A percentile compares a stretch with the other conserved stretches of the same genome.
phyloP scores from a whole-genome alignment of 1,139 yeast genomes.

The Pichia kudriavzevii region DNA sequence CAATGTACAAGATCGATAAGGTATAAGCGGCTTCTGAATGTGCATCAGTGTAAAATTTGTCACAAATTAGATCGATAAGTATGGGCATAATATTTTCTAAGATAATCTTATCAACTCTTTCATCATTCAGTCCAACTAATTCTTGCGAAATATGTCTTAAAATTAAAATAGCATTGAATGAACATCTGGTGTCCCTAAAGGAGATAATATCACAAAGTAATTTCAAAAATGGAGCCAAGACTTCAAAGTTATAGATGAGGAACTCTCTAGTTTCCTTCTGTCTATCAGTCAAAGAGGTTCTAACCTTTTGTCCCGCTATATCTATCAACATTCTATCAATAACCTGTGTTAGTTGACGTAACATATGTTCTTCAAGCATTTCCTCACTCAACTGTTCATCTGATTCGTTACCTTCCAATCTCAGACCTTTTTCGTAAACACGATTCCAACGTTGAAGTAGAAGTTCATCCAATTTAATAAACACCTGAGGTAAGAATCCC shows the following conservation, averaged over 20 bases:
- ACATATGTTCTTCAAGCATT: conserved; percentile 94
- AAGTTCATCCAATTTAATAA: conserved; percentile 63
- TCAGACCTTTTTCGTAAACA: conserved; percentile 63
- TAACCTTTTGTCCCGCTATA: conserved; percentile 60
- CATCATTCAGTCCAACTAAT: conserved; percentile 53
- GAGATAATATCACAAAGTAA: conserved; percentile 70
- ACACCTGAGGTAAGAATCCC: conserved; percentile 69
- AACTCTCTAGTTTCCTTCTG: conserved; percentile 59
- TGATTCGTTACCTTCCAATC: conserved; percentile 59
- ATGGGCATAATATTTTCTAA: conserved; percentile 49
- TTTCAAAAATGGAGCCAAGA: conserved; percentile 73
- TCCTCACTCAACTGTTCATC: conserved; percentile 90
- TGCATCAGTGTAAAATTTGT: conserved; percentile 76
- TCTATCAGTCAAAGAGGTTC: conserved; percentile 38
- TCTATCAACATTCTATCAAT: conserved; percentile 88
- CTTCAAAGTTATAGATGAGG: conserved; percentile 55
- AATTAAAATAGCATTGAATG: conserved; percentile 80
- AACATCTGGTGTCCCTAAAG: conserved; percentile 85
- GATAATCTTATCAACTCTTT: conserved; percentile 71
- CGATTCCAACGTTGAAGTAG: conserved; percentile 69
- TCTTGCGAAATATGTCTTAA: conserved; percentile 65
- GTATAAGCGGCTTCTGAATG: conserved; percentile 89
- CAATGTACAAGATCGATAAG: conserved; percentile 70
- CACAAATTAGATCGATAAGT: conserved; percentile 50
- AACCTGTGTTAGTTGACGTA: conserved; percentile 88